Evolutionary conservation across 139 green algal genomes (phyloP).

Genomic region (Pleodorina starrii): DNA sequence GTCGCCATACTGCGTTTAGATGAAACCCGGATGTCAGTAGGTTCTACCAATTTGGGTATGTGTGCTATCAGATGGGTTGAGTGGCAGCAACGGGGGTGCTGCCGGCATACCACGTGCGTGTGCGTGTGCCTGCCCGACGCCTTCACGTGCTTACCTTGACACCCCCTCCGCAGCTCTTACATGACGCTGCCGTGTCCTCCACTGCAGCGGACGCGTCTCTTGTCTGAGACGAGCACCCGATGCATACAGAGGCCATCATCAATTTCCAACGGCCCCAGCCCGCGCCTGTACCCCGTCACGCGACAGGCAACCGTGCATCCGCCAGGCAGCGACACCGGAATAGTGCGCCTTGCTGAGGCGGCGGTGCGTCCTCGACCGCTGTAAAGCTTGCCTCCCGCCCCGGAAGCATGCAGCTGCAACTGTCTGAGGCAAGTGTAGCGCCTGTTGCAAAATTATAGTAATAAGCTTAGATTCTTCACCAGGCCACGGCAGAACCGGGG

Average conservation of each 20-base stretch:
- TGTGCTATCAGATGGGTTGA: no score
- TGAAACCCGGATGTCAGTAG: no score
- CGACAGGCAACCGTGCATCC: neutral
- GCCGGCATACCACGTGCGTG: no score
- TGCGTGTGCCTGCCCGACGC: no score
- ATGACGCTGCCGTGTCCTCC: neutral
- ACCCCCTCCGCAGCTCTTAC: neutral
- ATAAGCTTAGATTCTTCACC: neutral
- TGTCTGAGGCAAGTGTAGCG: neutral
- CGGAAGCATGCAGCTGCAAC: neutral
- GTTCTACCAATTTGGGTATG: no score
- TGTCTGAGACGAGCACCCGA: neutral
- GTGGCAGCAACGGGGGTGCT: no score
- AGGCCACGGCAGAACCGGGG: neutral
- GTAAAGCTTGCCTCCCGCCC: neutral
- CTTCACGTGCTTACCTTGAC: no score
- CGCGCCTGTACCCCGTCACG: constrained; percentile 8
- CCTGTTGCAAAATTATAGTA: neutral
- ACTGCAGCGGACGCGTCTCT: neutral
- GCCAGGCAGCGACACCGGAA: neutral
- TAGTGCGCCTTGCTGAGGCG: neutral
- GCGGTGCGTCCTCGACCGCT: neutral
- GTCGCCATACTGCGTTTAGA: neutral
- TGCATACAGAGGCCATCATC: neutral
- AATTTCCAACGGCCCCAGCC: neutral